Evolutionary conservation across 83 land plant genomes (phyloP).

Genomic region (Isoetes engelmannii): DNA sequence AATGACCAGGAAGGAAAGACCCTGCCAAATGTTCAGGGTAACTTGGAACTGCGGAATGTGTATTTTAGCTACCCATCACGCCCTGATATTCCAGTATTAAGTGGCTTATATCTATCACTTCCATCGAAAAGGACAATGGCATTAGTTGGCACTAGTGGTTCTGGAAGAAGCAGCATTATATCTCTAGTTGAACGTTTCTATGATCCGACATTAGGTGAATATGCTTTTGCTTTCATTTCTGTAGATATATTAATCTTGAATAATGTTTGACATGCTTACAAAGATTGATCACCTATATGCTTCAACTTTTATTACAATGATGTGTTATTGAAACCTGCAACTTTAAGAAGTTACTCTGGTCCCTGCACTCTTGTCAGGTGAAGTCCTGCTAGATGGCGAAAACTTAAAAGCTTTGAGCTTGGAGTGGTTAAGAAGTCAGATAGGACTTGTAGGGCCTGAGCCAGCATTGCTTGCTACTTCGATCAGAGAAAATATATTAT

Average conservation of each 20-base stretch:
- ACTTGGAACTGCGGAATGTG: slow-evolving; percentile 34
- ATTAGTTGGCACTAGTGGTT: slow-evolving; percentile 52
- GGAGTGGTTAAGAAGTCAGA: slow-evolving; percentile 35
- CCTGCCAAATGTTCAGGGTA: slow-evolving; percentile 27
- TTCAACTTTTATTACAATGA: background rate
- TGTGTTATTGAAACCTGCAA: background rate
- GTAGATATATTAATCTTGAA: no score
- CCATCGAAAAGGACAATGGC: slow-evolving; percentile 46
- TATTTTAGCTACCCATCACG: slow-evolving; percentile 51
- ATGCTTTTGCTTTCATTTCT: no score
- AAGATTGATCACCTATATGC: slow-evolving; percentile 15
- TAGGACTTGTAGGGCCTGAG: slow-evolving; percentile 43
- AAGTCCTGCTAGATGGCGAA: slow-evolving; percentile 33
- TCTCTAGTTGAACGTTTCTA: slow-evolving; percentile 46
- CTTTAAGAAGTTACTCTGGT: background rate
- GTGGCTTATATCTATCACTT: slow-evolving; percentile 35
- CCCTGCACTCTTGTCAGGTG: slow-evolving; percentile 23
- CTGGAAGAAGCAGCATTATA: slow-evolving; percentile 48
- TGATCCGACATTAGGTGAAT: slow-evolving; percentile 27
- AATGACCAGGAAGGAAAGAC: slow-evolving; percentile 24
- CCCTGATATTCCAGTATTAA: slow-evolving; percentile 27
- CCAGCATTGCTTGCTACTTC: slow-evolving; percentile 38
- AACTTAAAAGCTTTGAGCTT: slow-evolving; percentile 35
- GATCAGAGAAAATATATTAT: slow-evolving; percentile 35
- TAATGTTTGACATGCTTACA: no score